These are phyloP conservation scores for grape (Vitis vinifera) DNA, from an alignment of 164 flowering plant genomes.

Conservation along the genomic window DNA sequence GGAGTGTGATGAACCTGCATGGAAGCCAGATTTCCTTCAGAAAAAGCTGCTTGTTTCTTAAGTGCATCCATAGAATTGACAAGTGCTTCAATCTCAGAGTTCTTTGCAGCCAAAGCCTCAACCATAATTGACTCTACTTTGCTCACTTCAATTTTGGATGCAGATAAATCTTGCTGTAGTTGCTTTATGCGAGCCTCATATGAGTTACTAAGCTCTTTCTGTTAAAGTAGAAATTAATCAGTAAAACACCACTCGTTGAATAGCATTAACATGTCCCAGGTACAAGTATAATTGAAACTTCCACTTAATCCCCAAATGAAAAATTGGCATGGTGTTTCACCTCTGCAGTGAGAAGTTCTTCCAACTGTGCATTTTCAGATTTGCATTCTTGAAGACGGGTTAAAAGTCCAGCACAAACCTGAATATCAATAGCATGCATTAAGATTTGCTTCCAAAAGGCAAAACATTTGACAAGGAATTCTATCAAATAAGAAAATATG, in stretches of 20 bases:
- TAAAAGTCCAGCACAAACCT: constrained; percentile 99
- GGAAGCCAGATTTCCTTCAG: constrained; percentile 90
- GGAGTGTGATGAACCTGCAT: constrained; percentile 58
- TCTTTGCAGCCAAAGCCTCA: constrained; percentile 90
- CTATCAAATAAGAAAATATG: too few species aligned
- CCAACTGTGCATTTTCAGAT: constrained; percentile 96
- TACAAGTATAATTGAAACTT: not conserved
- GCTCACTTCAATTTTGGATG: constrained; percentile 58
- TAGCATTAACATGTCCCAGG: not conserved
- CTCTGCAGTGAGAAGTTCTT: constrained; percentile 93
- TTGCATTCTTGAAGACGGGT: constrained; percentile 97
- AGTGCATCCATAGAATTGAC: constrained; percentile 66
- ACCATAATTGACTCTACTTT: constrained; percentile 76
- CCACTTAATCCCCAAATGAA: not conserved
- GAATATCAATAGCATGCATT: constrained; percentile 10
- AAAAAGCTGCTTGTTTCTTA: constrained; percentile 81
- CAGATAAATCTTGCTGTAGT: constrained; percentile 76
- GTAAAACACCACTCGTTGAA: constrained; percentile 2
- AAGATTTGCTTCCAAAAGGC: not conserved
- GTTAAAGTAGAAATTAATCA: constrained; percentile 18
- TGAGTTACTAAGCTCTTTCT: constrained; percentile 85
- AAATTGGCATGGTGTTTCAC: constrained; percentile 31
- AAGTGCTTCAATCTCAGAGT: constrained; percentile 88
- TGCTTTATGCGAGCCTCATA: constrained; percentile 75
- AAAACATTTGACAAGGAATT: constrained; percentile 1